These are phyloP conservation scores for Grosmannia huntii DNA, from an alignment of 2,329 filamentous ascomycete genomes.

Conservation along the genomic window DNA sequence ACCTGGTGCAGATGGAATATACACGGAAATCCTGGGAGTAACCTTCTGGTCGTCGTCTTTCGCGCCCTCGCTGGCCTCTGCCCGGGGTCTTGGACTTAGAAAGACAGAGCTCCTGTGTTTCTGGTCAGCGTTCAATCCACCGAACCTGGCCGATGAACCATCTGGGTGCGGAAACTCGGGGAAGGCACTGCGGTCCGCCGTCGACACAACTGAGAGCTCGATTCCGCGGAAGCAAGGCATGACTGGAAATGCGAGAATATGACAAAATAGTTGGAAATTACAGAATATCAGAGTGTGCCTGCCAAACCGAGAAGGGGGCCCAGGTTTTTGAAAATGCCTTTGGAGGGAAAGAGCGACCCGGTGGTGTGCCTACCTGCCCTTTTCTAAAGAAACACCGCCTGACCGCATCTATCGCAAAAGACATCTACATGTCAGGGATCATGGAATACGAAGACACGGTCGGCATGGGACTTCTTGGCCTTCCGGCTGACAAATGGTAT, in stretches of 20 bases:
- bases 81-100: slow-evolving; percentile 3
- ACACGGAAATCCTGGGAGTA: slow-evolving; percentile 37
- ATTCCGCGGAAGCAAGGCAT: slow-evolving; percentile 40
- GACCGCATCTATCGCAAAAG: no score
- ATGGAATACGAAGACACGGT: no score
- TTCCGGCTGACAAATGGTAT: no score
- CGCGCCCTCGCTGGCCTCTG: background rate
- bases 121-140: slow-evolving; percentile 8
- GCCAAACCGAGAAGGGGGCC: no score
- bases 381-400: no score
- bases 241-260: background rate
- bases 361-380: no score
- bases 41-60: slow-evolving; percentile 13
- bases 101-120: background rate
- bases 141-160: slow-evolving; percentile 28
- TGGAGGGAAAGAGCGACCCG: no score
- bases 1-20: slow-evolving; percentile 43
- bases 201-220: slow-evolving; percentile 26
- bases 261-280: background rate
- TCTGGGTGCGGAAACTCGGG: slow-evolving; percentile 45
- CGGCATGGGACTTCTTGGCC: no score
- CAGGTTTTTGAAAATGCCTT: no score
- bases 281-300: background rate
- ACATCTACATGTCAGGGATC: no score
- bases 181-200: slow-evolving; percentile 25